These are phyloP conservation scores for Phialemoniopsis sp. DNA, from an alignment of 2,329 filamentous ascomycete genomes.

Conservation along the genomic window DNA sequence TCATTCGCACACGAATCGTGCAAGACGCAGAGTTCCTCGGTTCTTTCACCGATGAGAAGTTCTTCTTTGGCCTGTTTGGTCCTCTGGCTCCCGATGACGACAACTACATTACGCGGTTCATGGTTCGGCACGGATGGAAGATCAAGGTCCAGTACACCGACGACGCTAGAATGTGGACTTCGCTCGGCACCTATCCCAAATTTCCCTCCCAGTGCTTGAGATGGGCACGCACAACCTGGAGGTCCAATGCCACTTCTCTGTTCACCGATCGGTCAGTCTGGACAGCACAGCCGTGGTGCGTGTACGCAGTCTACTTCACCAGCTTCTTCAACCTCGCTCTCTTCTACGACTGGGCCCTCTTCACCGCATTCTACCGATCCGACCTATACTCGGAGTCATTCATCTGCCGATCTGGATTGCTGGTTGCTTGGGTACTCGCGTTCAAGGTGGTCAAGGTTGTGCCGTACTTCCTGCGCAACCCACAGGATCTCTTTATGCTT, in stretches of 20 bases:
- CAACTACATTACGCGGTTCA: conserved; percentile 55
- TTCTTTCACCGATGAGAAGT: conserved; percentile 43
- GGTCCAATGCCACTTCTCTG: conserved; percentile 49
- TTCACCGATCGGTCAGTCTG: conserved; percentile 31
- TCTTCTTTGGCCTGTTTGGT: conserved; percentile 35
- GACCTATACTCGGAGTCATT: conserved; percentile 6
- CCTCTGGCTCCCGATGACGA: conserved; percentile 55
- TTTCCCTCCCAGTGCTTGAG: conserved; percentile 49
- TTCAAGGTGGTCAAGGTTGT: conserved; percentile 55
- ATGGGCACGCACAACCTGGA: conserved; percentile 56
- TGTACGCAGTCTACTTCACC: conserved; percentile 52
- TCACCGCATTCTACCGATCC: conserved; percentile 20
- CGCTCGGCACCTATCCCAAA: conserved; percentile 39
- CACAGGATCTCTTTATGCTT: conserved; percentile 45
- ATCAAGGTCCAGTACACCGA: conserved; percentile 50
- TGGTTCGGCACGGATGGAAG: conserved; percentile 43
- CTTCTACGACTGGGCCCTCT: conserved; percentile 41
- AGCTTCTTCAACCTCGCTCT: conserved; percentile 52
- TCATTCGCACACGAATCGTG: conserved; percentile 46
- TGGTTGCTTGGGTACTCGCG: conserved; percentile 42
- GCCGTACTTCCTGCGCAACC: conserved; percentile 46
- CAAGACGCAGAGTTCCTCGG: conserved; percentile 33
- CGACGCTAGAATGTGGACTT: conserved; percentile 45
- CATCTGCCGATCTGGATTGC: too few relatives aligned
- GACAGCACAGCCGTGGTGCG: conserved; percentile 42